Evolutionary conservation across 495 filamentous ascomycete genomes (phyloP).

Genomic region (Parachaetomium inaequale): DNA sequence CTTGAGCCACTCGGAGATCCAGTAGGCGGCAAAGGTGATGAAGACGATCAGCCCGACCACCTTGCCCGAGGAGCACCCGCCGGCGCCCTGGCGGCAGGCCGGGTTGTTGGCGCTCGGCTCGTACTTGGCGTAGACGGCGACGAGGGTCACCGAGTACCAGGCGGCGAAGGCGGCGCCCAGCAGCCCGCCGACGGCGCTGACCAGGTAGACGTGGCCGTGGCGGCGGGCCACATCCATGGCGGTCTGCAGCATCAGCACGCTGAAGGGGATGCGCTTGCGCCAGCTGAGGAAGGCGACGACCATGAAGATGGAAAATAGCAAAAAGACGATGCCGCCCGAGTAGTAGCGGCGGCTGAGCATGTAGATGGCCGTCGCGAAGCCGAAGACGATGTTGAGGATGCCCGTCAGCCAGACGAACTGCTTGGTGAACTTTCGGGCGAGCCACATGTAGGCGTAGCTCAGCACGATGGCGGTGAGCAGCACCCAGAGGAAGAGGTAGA

Average conservation of each 20-base stretch:
- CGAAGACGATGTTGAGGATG: constrained; percentile 79
- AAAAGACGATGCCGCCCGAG: constrained; percentile 78
- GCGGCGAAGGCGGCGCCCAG: constrained; percentile 68
- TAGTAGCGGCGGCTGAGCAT: constrained; percentile 68
- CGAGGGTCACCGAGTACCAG: constrained; percentile 58
- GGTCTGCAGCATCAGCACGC: constrained; percentile 83
- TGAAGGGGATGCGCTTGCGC: constrained; percentile 85
- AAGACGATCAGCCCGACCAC: constrained; percentile 83
- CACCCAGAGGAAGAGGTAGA: constrained; percentile 78
- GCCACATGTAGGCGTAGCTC: constrained; percentile 70
- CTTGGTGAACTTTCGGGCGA: constrained; percentile 79
- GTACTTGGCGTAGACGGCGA: constrained; percentile 74
- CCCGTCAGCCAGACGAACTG: constrained; percentile 89
- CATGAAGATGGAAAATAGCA: constrained; percentile 68
- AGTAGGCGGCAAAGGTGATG: constrained; percentile 85
- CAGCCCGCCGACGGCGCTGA: constrained; percentile 75
- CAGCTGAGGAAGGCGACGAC: constrained; percentile 56
- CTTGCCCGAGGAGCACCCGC: constrained; percentile 68
- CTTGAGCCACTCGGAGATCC: constrained; percentile 88
- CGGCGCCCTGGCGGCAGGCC: constrained; percentile 57
- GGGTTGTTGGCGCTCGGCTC: constrained; percentile 63
- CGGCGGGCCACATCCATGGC: constrained; percentile 78
- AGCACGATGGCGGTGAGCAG: constrained; percentile 67
- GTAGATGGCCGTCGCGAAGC: constrained; percentile 61
- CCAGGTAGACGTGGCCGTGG: constrained; percentile 81